Evolutionary conservation across 306 rosid species (phyloP).

Genomic region (peach (Prunus persica)): DNA sequence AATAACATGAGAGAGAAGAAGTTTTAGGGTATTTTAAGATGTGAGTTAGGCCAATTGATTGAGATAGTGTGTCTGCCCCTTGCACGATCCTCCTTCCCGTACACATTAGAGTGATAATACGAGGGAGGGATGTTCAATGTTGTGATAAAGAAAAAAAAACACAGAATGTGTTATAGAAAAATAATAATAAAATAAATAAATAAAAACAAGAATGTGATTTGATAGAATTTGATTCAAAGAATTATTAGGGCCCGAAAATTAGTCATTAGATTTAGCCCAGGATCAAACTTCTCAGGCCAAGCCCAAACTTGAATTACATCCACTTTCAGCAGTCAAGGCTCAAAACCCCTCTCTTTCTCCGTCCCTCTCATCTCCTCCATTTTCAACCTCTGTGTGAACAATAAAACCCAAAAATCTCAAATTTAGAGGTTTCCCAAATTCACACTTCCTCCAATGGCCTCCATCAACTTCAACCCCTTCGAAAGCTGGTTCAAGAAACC

Average conservation of each 20-base stretch:
- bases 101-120: not conserved
- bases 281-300: not conserved
- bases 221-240: not conserved
- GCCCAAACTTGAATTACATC: not conserved
- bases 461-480: slow-evolving; percentile 79
- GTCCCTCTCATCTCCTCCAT: not conserved
- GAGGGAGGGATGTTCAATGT: no score
- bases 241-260: not conserved
- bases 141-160: not conserved
- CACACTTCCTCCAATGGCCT: slow-evolving; percentile 46
- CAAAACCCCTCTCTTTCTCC: not conserved
- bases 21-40: no score
- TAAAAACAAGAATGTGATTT: not conserved
- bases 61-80: no score
- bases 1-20: no score
- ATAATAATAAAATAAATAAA: no score
- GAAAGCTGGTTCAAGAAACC: slow-evolving; percentile 76
- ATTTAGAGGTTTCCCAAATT: not conserved
- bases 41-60: no score
- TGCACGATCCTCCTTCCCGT: no score
- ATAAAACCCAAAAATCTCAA: not conserved
- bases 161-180: no score
- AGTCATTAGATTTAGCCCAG: not conserved
- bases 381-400: not conserved
- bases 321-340: not conserved